Conservation (phyloP, 1,139 yeast genomes). For the Saccharomycopsis hybrid region DNA sequence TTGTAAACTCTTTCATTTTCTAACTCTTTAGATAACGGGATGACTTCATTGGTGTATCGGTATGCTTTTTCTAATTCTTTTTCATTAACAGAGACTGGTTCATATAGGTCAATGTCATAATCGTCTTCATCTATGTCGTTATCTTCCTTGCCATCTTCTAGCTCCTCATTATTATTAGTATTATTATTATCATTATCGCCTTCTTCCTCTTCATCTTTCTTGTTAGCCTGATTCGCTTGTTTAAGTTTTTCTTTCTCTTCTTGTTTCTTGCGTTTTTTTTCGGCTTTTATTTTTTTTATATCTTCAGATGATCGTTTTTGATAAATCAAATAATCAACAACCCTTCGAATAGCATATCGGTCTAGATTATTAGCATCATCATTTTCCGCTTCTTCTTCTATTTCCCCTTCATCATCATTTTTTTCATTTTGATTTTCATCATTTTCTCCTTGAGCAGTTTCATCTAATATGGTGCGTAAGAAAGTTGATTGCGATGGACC, state of each 20-base stretch:
- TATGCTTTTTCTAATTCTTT: conserved; percentile 44
- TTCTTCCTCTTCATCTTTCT: conserved; percentile 22
- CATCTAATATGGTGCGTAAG: too few species aligned
- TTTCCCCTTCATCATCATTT: too few species aligned
- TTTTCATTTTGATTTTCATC: too few species aligned
- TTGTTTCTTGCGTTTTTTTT: conserved; percentile 4
- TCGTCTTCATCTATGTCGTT: conserved; percentile 27
- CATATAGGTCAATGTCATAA: conserved; percentile 23
- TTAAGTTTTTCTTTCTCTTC: conserved; percentile 11
- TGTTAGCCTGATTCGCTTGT: too few species aligned
- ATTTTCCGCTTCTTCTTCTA: too few species aligned
- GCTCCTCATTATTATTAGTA: conserved; percentile 22
- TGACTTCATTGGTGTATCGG: conserved; percentile 58
- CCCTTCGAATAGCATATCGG: too few species aligned
- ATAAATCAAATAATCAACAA: conserved; percentile 28
- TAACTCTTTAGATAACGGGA: conserved; percentile 42
- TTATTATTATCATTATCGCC: conserved; percentile 22
- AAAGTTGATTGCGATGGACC: too few species aligned
- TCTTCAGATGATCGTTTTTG: conserved; percentile 3
- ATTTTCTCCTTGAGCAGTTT: too few species aligned
- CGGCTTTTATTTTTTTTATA: conserved; percentile 6
- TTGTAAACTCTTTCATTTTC: conserved; percentile 38
- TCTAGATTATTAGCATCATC: too few species aligned
- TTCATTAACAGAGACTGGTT: conserved; percentile 29
- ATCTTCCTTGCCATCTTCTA: conserved; percentile 23